Evolutionary conservation across 2,329 filamentous ascomycete genomes (phyloP), one percentile per base, ranked within the genome.

Genomic region (Fusarium vanettenii): DNA sequence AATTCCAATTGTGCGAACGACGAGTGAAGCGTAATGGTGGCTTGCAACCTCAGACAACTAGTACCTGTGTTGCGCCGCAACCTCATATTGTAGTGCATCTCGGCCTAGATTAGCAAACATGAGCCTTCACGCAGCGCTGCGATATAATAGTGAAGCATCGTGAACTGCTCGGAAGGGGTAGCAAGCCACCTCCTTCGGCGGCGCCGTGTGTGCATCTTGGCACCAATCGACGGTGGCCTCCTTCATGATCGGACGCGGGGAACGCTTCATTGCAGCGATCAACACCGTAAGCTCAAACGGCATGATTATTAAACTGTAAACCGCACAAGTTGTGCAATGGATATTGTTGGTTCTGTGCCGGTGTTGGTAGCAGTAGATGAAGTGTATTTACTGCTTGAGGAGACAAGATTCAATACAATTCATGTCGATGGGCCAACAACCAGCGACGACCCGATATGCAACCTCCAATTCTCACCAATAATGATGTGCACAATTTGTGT

Each of bases 161-260:
- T 75, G 72, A 75, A 75, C 16, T 22, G 22, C 25, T 20, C 35
- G 45, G 55, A 25, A 55, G 55, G 25, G 39, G 45, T 35, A 7
- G 33, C 27, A 75, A 73, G 72, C 72, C 73, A 75, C 69, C 31
- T 56, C 35, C 39, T 29, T 57, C 33, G 18, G 41, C 55, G 72
- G 72, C 63, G 66, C 50, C 56, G 22, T 9, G 57, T 63, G 61
- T 41, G 37, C n/a, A 48, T 55, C 27, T 9, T 33, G 18, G 41
- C 41, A 50, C 72, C 66, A 73, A 75, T 67, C 25, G 50, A 25
- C 14, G 41, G n/a, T 14, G 25, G 35, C 33, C 29, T 35, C 25
- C 45, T 35, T 71, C 27, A 55, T 39, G 35, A 6, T 18, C 20
- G n/a, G 56, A 55, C 25, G 60, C 43, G 59, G 67, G 70, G 64